phyloP scores from a whole-genome alignment of 768 basidiomycete genomes.

The Lactarius hatsudake region DNA sequence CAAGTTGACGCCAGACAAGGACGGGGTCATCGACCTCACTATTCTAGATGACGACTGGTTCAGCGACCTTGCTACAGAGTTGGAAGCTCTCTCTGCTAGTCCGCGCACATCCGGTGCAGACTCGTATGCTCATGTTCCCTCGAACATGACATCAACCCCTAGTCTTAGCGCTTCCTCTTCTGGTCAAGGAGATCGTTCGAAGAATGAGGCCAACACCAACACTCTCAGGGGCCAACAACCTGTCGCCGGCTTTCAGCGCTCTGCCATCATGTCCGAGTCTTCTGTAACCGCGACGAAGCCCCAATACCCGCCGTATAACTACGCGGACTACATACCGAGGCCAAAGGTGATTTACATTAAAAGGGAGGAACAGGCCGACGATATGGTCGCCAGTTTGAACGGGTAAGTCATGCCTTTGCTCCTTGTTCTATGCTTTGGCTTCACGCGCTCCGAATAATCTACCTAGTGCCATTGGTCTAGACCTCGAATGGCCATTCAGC shows the following conservation, averaged over 20 bases:
- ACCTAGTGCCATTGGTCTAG: slow-evolving; percentile 47
- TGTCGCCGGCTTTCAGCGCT: not conserved
- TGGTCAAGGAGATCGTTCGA: not conserved
- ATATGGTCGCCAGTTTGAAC: slow-evolving; percentile 37
- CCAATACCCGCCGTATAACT: slow-evolving; percentile 38
- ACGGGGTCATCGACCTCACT: slow-evolving; percentile 26
- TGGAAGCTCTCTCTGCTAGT: not conserved
- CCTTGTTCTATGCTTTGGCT: not conserved
- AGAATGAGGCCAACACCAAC: slow-evolving; percentile 6
- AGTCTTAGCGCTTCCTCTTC: not conserved
- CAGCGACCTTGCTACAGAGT: slow-evolving; percentile 18
- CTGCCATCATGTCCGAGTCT: not conserved
- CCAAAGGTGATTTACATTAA: slow-evolving; percentile 42
- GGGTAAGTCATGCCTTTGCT: slow-evolving; percentile 33
- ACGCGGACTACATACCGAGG: slow-evolving; percentile 34
- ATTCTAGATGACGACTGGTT: slow-evolving; percentile 17
- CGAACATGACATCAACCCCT: not conserved
- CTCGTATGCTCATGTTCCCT: not conserved
- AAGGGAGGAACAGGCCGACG: slow-evolving; percentile 43
- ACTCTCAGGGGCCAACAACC: not conserved
- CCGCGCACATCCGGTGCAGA: not conserved
- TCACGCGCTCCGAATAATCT: not conserved
- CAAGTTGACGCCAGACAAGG: slow-evolving; percentile 9
- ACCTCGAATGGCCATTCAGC: slow-evolving; percentile 48
- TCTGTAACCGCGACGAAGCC: not conserved